Evolutionary conservation across 345 rosid species (phyloP), one percentile per base, ranked within the genome.

Genomic region (Crucihimalaya himalaica): DNA sequence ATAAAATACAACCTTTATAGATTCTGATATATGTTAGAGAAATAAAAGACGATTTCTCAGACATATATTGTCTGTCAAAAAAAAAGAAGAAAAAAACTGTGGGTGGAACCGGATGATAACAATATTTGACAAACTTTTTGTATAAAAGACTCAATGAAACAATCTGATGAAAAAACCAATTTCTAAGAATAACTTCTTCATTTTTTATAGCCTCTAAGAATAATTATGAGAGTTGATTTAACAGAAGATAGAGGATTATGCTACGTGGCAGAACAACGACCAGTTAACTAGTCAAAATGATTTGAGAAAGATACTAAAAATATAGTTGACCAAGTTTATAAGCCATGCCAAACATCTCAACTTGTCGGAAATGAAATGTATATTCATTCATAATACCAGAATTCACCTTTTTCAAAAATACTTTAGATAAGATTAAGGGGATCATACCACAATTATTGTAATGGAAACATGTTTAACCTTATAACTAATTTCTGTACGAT

Each of bases 211-310:
- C n/a, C n/a, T 8, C 11, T 18, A 46, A 2, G 23, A 6, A 50
- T 20, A 10, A 20, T 2, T 52, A 13, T 13, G 57, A 52, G 16
- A 19, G 32, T 53, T 27, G 12, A 27, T 40, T 32, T 10, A 35
- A 35, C 4, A 10, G 40, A 10, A 10, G 40, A 35, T 35, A 2
- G 48, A 15, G 31, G 4, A 0, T 5, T 40, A 21, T 37, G 59
- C 34, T 73, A 74, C 72, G 78, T 74, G 78, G 66, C 27, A 2
- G 18, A 57, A 47, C 43, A 25, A 4, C 0, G 13, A 29, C 65
- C 72, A 65, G 59, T 56, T 65, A 32, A 73, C 50, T 47, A 47
- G 71, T 73, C 71, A 65, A 34, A 54, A 20, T 12, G n/a, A n/a
- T 21, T 42, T 63, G 70, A 40, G 14, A 15, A 20, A 56, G 2